Conservation (phyloP, 1,284 basidiomycete species). For the Ustilago crameri region DNA sequence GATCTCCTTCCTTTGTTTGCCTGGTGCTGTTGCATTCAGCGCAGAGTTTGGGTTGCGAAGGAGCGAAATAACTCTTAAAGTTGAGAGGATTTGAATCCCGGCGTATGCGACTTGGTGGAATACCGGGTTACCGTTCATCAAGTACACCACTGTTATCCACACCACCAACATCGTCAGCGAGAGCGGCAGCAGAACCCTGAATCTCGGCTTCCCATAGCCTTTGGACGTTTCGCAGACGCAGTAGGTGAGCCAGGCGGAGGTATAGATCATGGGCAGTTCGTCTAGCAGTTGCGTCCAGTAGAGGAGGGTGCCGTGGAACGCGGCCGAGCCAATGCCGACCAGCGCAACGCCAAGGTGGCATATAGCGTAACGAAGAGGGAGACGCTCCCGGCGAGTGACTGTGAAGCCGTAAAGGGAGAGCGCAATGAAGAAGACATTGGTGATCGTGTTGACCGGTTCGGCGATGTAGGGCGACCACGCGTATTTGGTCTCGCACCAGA, state of each 20-base stretch:
- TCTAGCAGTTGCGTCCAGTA: constrained; percentile 65
- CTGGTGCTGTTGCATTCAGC: constrained; percentile 23
- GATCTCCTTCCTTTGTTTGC: constrained; percentile 11
- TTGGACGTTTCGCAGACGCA: constrained; percentile 55
- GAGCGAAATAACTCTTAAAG: constrained; percentile 64
- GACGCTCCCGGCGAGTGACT: constrained; percentile 21
- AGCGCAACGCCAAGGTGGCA: constrained; percentile 55
- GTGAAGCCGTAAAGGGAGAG: constrained; percentile 68
- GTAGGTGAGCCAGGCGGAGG: constrained; percentile 53
- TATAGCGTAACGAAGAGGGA: constrained; percentile 55
- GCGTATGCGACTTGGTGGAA: constrained; percentile 73
- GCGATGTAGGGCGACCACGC: constrained; percentile 58
- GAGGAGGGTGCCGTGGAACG: constrained; percentile 65
- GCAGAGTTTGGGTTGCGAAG: constrained; percentile 35
- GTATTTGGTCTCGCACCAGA: constrained; percentile 67
- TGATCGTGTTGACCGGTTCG: constrained; percentile 65
- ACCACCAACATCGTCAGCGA: constrained; percentile 34
- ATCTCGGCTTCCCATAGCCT: constrained; percentile 33
- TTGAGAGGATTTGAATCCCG: constrained; percentile 67
- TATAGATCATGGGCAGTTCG: constrained; percentile 68
- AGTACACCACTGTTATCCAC: constrained; percentile 65
- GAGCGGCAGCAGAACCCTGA: constrained; percentile 35
- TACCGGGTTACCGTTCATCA: constrained; percentile 71
- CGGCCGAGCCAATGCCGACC: constrained; percentile 56
- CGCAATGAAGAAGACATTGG: constrained; percentile 70